Base-by-base conservation (phyloP, 23 red algal genomes). In the Rhodosorus marinus region DNA sequence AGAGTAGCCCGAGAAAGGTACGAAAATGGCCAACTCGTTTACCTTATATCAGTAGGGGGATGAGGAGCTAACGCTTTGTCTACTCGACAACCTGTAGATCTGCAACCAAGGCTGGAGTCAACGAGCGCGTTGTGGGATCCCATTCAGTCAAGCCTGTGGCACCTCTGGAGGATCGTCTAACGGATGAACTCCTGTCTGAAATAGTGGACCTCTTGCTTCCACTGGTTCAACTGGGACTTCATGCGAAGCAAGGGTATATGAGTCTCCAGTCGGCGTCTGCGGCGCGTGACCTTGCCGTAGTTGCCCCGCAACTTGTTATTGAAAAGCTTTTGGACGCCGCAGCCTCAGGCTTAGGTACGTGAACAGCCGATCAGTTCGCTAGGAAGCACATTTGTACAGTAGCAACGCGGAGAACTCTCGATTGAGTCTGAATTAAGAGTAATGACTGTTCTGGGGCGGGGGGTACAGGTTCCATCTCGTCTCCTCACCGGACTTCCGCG, bases 401-500 rank as follows among this genome's bases (percentile, higher is more conserved):
- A n/a, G n/a, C n/a, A n/a, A n/a, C n/a, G n/a, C n/a, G n/a, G n/a
- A n/a, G n/a, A n/a, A n/a, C n/a, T n/a, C n/a, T n/a, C n/a, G n/a
- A n/a, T n/a, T n/a, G n/a, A n/a, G n/a, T n/a, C n/a, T n/a, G n/a
- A n/a, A n/a, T n/a, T n/a, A n/a, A n/a, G n/a, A n/a, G n/a, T n/a
- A n/a, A n/a, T n/a, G n/a, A n/a, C n/a, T n/a, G n/a, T n/a, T n/a
- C n/a, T n/a, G n/a, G n/a, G 6, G 79, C 74, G 34, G 54, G 66
- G 7, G 62, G 74, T 14, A 51, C 50, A 43, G 38, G 38, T 20
- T 72, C 79, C 1, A 49, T 73, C 54, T 71, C 72, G 14, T 74
- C 52, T 31, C 83, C 83, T 2, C 83, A 92, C 31, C 71, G 83
- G 35, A 92, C 73, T 22, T 57, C 62, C 6, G 83, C 83, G 11